phyloP scores from a whole-genome alignment of 2,329 filamentous ascomycete genomes.

The Aspergillus niger region DNA sequence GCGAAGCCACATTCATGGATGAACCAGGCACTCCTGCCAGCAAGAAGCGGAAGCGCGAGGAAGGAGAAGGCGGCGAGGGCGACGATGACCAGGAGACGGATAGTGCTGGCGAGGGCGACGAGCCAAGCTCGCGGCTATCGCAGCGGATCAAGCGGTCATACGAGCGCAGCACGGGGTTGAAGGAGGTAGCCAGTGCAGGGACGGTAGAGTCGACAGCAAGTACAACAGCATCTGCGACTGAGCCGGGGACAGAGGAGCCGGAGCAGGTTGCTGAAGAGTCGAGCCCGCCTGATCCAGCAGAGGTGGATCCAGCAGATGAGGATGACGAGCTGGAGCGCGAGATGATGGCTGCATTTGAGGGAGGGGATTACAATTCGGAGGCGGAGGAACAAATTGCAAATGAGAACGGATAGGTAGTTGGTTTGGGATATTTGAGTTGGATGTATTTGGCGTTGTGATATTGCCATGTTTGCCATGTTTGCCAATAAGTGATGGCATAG shows the following conservation, averaged over 20 bases:
- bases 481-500: conserved; percentile 29
- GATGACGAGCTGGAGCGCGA: conserved; percentile 55
- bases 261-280: conserved; percentile 22
- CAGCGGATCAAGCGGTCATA: conserved; percentile 47
- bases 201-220: conserved; percentile 9
- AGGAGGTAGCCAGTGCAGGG: conserved; percentile 37
- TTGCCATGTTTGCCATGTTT: neutral
- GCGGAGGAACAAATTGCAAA: conserved; percentile 38
- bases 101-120: conserved; percentile 39
- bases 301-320: conserved; percentile 41
- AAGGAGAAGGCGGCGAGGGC: conserved; percentile 26
- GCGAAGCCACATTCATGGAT: conserved; percentile 42
- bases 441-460: conserved; percentile 1
- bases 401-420: conserved; percentile 27
- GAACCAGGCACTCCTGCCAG: conserved; percentile 19
- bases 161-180: conserved; percentile 42
- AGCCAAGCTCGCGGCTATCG: conserved; percentile 37
- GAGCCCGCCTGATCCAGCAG: too few species aligned
- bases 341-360: conserved; percentile 62
- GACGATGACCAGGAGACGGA: conserved; percentile 39
- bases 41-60: conserved; percentile 42
- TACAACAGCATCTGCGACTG: conserved; percentile 23
- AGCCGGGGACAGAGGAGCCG: conserved; percentile 25
- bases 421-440: neutral
- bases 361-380: conserved; percentile 37